Evolutionary conservation across 371 early-diverging fungal species (phyloP).

Genomic region (Coemansia sp.): DNA sequence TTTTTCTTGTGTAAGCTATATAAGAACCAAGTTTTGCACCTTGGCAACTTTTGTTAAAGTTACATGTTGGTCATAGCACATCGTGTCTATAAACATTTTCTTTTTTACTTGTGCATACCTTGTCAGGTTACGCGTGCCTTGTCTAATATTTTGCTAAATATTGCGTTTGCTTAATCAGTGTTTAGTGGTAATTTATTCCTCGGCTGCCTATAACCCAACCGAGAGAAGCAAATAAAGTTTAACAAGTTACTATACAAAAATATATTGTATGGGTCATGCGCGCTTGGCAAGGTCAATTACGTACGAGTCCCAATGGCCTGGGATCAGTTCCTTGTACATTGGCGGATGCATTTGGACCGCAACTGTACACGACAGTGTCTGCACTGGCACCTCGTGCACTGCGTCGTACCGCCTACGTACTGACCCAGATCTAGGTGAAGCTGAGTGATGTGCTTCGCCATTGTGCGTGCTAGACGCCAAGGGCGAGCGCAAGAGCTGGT

Average conservation of each 20-base stretch:
- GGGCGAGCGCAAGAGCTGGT: background rate
- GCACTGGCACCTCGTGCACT: slow-evolving; percentile 11
- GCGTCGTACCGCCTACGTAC: slow-evolving; percentile 38
- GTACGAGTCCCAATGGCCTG: slow-evolving; percentile 22
- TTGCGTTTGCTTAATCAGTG: too few species aligned
- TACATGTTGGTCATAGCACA: too few species aligned
- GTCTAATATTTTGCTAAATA: too few species aligned
- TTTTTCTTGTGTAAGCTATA: too few species aligned
- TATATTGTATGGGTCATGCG: background rate
- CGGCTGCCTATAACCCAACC: too few species aligned
- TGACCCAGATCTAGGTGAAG: background rate
- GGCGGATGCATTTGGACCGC: slow-evolving; percentile 45
- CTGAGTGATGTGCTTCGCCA: background rate
- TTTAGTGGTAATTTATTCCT: too few species aligned
- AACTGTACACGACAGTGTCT: slow-evolving; percentile 44
- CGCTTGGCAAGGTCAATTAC: slow-evolving; percentile 25
- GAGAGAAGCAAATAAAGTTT: too few species aligned
- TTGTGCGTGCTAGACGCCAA: background rate
- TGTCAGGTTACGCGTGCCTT: too few species aligned
- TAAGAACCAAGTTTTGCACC: too few species aligned
- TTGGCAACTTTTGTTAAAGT: too few species aligned
- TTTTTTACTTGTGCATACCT: too few species aligned
- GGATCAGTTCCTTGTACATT: slow-evolving; percentile 5
- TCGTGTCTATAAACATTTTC: too few species aligned
- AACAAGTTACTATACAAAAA: background rate